phyloP scores from a whole-genome alignment of 225 moss, liverwort and hornwort species.

The Physcomitrium patens region DNA sequence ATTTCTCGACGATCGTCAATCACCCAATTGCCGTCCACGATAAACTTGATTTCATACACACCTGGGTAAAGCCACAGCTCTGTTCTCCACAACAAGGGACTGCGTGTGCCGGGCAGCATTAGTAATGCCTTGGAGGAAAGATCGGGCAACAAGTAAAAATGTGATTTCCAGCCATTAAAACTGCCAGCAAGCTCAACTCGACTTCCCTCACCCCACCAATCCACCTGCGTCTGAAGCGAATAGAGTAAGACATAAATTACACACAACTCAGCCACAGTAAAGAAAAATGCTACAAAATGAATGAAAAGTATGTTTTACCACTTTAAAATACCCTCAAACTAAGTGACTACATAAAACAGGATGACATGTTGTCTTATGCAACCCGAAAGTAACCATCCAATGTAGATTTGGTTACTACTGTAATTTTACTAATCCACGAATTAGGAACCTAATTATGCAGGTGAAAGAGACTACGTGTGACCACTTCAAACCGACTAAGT shows the following conservation, averaged over 20 bases:
- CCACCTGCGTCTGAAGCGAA: conserved; percentile 70
- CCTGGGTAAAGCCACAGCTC: conserved; percentile 88
- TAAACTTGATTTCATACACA: conserved; percentile 89
- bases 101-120: conserved; percentile 58
- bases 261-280: neutral
- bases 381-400: neutral
- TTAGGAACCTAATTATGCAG: neutral
- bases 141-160: conserved; percentile 72
- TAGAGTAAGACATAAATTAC: conserved; percentile 21
- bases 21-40: conserved; percentile 90
- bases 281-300: neutral
- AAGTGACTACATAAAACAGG: neutral
- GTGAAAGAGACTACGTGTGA: too few species aligned
- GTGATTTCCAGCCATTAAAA: conserved; percentile 93
- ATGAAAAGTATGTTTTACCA: conserved; percentile 3
- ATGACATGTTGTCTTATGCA: conserved; percentile 1
- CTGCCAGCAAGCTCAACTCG: conserved; percentile 89
- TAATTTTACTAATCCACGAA: neutral
- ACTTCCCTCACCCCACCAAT: conserved; percentile 95
- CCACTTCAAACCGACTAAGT: too few species aligned
- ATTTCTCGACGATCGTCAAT: conserved; percentile 85
- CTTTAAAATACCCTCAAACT: neutral
- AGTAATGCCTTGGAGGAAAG: conserved; percentile 66
- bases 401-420: neutral
- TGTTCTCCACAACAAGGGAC: conserved; percentile 84